Evolutionary conservation across 805 yeast genomes (phyloP), one percentile per base, ranked within the genome.

Genomic region (Barnettozyma populi): DNA sequence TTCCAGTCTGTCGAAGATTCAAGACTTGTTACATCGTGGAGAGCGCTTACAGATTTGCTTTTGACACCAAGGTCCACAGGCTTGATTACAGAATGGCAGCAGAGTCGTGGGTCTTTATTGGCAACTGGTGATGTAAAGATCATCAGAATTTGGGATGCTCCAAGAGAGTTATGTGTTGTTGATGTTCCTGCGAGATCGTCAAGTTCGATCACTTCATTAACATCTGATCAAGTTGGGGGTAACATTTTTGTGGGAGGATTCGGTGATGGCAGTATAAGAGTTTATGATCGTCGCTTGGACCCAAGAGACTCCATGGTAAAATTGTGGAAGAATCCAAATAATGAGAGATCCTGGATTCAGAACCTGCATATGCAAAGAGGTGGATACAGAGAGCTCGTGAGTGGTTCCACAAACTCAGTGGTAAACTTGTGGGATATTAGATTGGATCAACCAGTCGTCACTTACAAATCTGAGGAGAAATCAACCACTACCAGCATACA

Each of bases 341-440:
- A 55, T 24, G 53, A 72, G 48, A 74, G 80, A 39, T 63, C 74
- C 3, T 75, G 88, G 57, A 80, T 92, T 38, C 72, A 82, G 41
- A 88, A 86, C 55, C 82, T 90, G 9, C 96, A 88, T 59, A 85
- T 94, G 95, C 99, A 94, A 70, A 75, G 99, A 57, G 99, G 99
- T 35, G 99, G 99, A 0, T 80, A 80, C 57, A 74, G 99, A 48
- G 99, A 94, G 62, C 73, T 94, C 41, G 84, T 85, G 2, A 82
- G 92, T 53, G 98, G 95, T 0, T 75, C 85, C 8, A 69, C 86
- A 0, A 94, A 87, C 59, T 97, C 99, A 2, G 71, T 74, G 40
- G 85, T 94, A 4, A 86, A 84, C 48, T 63, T 94, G 23, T 94
- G 98, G 98, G 99, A 94, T 66, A 84, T 94, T 27, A 73, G 99